Percentiles rank a stretch among this genome's conserved stretches.
phyloP scores from a whole-genome alignment of 2,329 filamentous ascomycete species.

The Colletotrichum viniferum region DNA sequence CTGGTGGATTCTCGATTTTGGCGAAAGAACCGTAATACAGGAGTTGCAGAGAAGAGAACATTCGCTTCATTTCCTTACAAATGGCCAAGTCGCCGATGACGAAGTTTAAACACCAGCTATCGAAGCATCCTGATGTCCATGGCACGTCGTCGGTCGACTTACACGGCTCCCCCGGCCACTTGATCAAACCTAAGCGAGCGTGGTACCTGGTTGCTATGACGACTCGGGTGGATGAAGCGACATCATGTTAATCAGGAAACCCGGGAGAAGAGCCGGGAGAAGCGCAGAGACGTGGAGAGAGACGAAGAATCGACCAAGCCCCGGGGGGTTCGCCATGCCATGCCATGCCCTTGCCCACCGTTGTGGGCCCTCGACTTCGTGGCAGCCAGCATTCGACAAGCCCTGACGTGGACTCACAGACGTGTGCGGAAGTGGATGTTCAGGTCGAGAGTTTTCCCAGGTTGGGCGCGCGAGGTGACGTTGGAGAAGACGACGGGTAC shows the following conservation, averaged over 20 bases:
- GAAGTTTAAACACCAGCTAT: background rate
- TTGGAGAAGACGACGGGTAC: conserved; percentile 2
- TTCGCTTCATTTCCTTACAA: background rate
- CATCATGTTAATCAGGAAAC: background rate
- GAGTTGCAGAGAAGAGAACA: background rate
- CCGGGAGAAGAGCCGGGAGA: background rate
- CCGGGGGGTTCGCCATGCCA: background rate
- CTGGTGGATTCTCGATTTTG: background rate
- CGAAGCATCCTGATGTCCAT: background rate
- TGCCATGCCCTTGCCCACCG: background rate
- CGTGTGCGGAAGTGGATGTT: background rate
- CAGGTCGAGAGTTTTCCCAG: background rate
- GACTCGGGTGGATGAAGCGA: background rate
- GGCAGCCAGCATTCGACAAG: background rate
- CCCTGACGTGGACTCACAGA: background rate
- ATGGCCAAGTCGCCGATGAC: background rate
- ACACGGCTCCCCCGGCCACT: background rate
- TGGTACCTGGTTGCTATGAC: conserved; percentile 6
- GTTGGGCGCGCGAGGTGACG: background rate
- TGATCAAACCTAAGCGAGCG: background rate
- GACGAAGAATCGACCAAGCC: background rate
- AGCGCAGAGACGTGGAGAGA: background rate
- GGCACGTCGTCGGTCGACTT: background rate
- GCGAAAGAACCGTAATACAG: background rate
- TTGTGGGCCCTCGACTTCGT: background rate